phyloP scores from a whole-genome alignment of 208 protist species.

The Leishmania turanica region DNA sequence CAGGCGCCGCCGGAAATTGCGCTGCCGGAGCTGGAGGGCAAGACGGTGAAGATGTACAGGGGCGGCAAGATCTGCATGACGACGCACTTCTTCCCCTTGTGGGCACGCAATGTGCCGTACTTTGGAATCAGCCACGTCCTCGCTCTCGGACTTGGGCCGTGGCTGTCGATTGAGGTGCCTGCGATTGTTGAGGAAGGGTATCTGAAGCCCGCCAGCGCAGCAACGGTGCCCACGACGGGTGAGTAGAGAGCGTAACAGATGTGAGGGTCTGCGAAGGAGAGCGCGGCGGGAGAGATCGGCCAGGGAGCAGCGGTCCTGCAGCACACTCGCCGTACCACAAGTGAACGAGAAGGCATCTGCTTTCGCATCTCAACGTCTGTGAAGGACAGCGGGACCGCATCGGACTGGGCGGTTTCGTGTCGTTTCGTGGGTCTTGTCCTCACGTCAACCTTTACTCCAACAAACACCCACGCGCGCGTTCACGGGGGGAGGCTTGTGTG shows the following conservation, averaged over 20 bases:
- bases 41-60: conserved; percentile 99
- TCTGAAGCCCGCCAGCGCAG: conserved; percentile 56
- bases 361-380: background rate
- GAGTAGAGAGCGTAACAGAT: background rate
- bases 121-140: conserved; percentile 98
- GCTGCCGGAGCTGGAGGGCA: conserved; percentile 97
- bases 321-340: background rate
- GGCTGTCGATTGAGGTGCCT: conserved; percentile 97
- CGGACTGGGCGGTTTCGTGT: background rate
- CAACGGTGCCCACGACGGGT: background rate
- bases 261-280: background rate
- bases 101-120: conserved; percentile 96
- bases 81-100: conserved; percentile 98
- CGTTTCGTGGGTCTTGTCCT: background rate
- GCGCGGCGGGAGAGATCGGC: background rate
- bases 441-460: background rate
- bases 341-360: background rate
- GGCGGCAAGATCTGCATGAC: conserved; percentile 98
- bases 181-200: conserved; percentile 93
- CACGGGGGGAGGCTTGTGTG: background rate
- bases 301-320: background rate
- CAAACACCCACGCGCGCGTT: background rate
- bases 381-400: background rate
- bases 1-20: conserved; percentile 95
- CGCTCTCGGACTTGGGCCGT: conserved; percentile 96